Base-by-base conservation (phyloP, 441 rosid species). In the Macaranga tanarius region DNA sequence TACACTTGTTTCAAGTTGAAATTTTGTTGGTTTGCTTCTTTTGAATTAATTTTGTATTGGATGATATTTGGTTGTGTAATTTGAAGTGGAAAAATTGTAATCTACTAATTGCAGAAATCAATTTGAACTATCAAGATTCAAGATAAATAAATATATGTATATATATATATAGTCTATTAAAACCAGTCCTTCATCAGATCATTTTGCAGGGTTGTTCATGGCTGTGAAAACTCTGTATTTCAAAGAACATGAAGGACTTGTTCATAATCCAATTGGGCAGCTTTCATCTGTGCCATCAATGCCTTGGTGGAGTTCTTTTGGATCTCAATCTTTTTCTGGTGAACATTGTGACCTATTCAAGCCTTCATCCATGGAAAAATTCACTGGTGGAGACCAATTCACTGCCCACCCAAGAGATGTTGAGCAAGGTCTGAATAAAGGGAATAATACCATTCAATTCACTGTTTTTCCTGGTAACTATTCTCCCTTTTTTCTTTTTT, bases 141-240 rank as follows among this genome's bases (percentile, higher is more conserved):
- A n/a, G n/a, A n/a, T n/a, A n/a, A n/a, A n/a, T n/a, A n/a, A n/a
- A n/a, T n/a, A n/a, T n/a, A n/a, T n/a, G n/a, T n/a, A n/a, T n/a
- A n/a, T n/a, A n/a, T n/a, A 19, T 63, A 70, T 66, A 67, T 67
- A 74, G 63, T 52, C 3, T 26, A 22, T 50, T 19, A 48, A 61
- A 65, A 63, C 25, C 40, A 66, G 65, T 50, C 13, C 40, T 45
- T 15, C 11, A 9, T 45, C 31, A 58, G 72, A 61, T 22, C 28
- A 10, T 44, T 73, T 70, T 73, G 79, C 74, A 67, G 75, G 71
- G 65, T 67, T 62, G 69, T 65, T 76, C 75, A 93, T 92, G 95
- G 91, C 95, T 79, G 88, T 84, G 97, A 93, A 89, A 80, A 79
- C 92, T 74, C 75, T 81, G 68, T 82, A 80, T 73, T 78, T 88